A percentile compares a stretch with the other conserved stretches of the same genome.
These are phyloP conservation scores for Fusarium mexicanum DNA, from an alignment of 2,329 filamentous ascomycete genomes.

Conservation along the genomic window DNA sequence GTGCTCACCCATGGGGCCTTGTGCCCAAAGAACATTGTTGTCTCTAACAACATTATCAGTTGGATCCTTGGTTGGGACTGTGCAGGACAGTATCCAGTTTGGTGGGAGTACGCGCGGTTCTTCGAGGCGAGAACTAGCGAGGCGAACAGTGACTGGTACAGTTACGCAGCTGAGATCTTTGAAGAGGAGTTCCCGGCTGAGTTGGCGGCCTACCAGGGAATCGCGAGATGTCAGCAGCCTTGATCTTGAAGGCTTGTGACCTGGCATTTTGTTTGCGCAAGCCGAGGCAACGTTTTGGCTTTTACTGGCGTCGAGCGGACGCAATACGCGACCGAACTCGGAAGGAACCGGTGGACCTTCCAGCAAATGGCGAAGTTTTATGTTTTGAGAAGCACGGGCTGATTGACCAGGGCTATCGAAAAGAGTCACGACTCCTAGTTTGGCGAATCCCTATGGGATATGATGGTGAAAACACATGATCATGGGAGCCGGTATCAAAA, in stretches of 20 bases:
- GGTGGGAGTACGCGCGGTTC: conserved; percentile 51
- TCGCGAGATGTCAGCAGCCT: conserved; percentile 43
- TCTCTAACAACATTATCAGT: conserved; percentile 36
- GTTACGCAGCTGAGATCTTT: conserved; percentile 46
- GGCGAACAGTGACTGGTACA: conserved; percentile 46
- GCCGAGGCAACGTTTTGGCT: neutral
- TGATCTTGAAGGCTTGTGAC: neutral
- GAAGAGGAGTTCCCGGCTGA: conserved; percentile 34
- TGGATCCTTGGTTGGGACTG: conserved; percentile 47
- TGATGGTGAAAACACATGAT: neutral
- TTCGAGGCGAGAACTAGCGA: conserved; percentile 44
- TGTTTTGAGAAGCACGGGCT: neutral
- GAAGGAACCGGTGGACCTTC: neutral
- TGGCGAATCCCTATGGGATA: neutral
- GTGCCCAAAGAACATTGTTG: conserved; percentile 45
- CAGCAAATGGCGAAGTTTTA: neutral
- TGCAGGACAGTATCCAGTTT: conserved; percentile 46
- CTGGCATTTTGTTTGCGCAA: neutral
- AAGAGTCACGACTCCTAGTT: neutral
- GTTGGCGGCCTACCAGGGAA: conserved; percentile 45
- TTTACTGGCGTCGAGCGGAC: too few species aligned
- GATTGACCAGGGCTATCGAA: neutral
- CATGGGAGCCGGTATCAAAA: neutral
- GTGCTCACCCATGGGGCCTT: conserved; percentile 43
- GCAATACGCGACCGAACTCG: too few species aligned